Percentiles rank a stretch among this genome's conserved stretches.
Conservation (phyloP, 345 rosid species). For the Eucalyptus albens region DNA sequence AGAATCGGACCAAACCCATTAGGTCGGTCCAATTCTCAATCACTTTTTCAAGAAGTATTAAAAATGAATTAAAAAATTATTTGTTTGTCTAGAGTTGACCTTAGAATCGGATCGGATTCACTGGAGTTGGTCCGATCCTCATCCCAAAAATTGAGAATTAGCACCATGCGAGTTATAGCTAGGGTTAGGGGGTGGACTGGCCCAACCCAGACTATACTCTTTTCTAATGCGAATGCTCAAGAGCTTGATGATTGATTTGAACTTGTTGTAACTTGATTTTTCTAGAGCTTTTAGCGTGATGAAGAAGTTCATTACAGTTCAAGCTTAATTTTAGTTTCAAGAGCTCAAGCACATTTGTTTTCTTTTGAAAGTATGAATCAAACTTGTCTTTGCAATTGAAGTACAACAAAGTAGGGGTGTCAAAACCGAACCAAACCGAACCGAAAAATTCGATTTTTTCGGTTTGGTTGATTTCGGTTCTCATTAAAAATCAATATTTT, state of each 20-base stretch:
- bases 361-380: neutral
- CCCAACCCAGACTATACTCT: rapidly evolving
- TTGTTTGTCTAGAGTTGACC: no score
- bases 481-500: no score
- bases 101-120: rapidly evolving
- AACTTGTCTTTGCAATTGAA: neutral
- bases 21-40: rapidly evolving
- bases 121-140: rapidly evolving
- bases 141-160: no score
- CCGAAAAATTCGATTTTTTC: rapidly evolving
- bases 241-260: neutral
- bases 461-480: rapidly evolving
- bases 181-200: rapidly evolving
- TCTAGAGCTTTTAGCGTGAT: neutral
- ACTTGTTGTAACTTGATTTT: neutral
- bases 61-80: no score
- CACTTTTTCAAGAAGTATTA: no score
- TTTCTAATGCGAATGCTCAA: neutral
- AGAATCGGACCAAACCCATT: rapidly evolving
- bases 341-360: neutral
- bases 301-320: neutral
- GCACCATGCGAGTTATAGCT: rapidly evolving
- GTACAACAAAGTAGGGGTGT: no score
- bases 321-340: neutral
- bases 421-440: no score